phyloP scores from a whole-genome alignment of 139 green algal genomes.

The Mychonastes homosphaera region DNA sequence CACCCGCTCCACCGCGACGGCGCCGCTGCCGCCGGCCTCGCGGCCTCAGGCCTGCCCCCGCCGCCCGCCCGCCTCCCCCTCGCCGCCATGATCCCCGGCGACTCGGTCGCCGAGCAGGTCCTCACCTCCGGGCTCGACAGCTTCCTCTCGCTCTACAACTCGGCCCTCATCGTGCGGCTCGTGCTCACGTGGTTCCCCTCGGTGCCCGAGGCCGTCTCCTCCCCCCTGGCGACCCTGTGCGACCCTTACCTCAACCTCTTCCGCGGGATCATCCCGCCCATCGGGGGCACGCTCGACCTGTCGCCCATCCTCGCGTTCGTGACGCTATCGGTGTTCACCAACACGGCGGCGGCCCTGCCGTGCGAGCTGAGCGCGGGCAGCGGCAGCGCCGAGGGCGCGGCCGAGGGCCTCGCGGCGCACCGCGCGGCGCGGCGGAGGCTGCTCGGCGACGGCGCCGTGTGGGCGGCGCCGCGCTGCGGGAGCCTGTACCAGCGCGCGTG shows the following conservation, averaged over 20 bases:
- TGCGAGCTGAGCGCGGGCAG: conserved; percentile 48
- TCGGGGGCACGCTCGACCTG: conserved; percentile 88
- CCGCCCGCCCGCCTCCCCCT: conserved; percentile 35
- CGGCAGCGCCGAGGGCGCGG: conserved; percentile 2
- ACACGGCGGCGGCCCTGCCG: conserved; percentile 69
- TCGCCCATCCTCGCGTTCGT: conserved; percentile 96
- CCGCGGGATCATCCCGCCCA: conserved; percentile 87
- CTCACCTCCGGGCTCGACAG: conserved; percentile 68
- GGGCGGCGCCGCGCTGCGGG: conserved; percentile 4
- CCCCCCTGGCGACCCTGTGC: conserved; percentile 51
- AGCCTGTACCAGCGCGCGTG: conserved; percentile 27
- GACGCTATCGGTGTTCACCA: conserved; percentile 80
- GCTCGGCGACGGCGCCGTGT: neutral
- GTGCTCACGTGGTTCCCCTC: conserved; percentile 95
- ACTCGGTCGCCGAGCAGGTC: conserved; percentile 79
- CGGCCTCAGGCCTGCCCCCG: conserved; percentile 16
- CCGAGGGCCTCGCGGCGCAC: neutral
- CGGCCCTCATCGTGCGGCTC: conserved; percentile 79
- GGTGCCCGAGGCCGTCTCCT: neutral
- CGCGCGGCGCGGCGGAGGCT: conserved; percentile 9
- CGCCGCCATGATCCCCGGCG: conserved; percentile 87
- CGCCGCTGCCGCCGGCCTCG: neutral
- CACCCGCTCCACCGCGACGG: neutral
- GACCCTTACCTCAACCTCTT: conserved; percentile 98
- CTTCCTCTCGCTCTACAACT: conserved; percentile 92